Percentiles rank a stretch among this genome's conserved stretches.
phyloP scores from a whole-genome alignment of 2,329 filamentous ascomycete species.

The Thelonectria discophora region DNA sequence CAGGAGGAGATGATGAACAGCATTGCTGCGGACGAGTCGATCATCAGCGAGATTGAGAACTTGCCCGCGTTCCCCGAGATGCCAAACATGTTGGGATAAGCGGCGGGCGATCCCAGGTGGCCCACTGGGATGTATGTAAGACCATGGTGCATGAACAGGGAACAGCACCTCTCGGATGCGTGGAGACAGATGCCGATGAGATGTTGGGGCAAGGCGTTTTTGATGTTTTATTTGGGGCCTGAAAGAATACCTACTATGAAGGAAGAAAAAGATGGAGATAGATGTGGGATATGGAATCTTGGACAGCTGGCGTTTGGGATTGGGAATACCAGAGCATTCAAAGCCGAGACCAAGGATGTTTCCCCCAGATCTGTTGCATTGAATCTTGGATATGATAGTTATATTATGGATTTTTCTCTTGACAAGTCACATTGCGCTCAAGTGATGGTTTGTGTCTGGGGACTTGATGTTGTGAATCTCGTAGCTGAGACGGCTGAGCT shows the following conservation, averaged over 20 bases:
- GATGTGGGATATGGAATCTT: background rate
- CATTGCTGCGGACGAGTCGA: slow-evolving; percentile 65
- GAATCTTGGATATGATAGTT: background rate
- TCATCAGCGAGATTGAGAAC: slow-evolving; percentile 65
- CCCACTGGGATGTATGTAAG: slow-evolving; percentile 13
- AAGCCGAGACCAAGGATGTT: background rate
- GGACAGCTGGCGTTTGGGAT: slow-evolving; percentile 7
- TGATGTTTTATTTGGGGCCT: background rate
- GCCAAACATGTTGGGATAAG: slow-evolving; percentile 35
- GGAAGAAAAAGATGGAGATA: background rate
- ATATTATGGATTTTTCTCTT: background rate
- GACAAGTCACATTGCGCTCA: background rate
- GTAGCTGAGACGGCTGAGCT: background rate
- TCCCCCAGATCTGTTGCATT: slow-evolving; percentile 2
- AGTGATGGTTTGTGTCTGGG: background rate
- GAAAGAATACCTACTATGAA: too few species aligned
- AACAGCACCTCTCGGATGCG: background rate
- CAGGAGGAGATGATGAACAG: slow-evolving; percentile 64
- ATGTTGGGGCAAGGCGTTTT: background rate
- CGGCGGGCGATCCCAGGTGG: slow-evolving; percentile 7
- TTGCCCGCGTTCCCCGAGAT: slow-evolving; percentile 31
- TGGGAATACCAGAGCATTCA: slow-evolving; percentile 17
- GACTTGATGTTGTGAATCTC: background rate
- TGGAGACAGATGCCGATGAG: slow-evolving; percentile 4
- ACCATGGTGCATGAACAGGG: background rate